Base-by-base conservation (phyloP, 2,329 filamentous ascomycete genomes). In the Furcasterigmium sp. region DNA sequence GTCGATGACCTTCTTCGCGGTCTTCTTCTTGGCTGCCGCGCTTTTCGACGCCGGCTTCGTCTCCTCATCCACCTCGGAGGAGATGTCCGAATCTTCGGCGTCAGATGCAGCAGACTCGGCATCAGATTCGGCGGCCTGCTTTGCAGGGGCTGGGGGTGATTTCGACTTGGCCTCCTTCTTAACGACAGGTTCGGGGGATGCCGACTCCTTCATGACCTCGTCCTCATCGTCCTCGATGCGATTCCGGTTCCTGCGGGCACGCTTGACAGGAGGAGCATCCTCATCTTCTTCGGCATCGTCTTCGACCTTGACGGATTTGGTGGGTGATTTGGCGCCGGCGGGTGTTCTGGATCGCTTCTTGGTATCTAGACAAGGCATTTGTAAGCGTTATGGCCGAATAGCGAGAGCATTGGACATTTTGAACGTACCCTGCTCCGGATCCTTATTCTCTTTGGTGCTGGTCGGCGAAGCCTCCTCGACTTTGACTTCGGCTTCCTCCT, bases 1-100 rank as follows among this genome's bases (percentile, higher is more conserved):
- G 17, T 19, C 30, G 5, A 30, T n/a, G 8, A 30, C 30, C 39
- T 41, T 35, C 38, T 84, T 86, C 8, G 80, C 80, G 60, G 95
- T 90, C 10, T 91, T 78, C 61, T 88, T 87, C 62, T 91, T 80
- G 36, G 87, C 82, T 37, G 82, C 83, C 63, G 94, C 91, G 34
- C 80, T 83, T 39, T 81, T 80, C 37, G 82, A 64, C 51, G 84
- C 81, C 2, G 88, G 82, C 57, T 87, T 87, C 55, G 86, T 73
- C 7, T 75, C 78, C 40, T 72, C 70, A n/a, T 68, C 67, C 20
- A 70, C 70, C 3, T 74, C 73, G n/a, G n/a, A n/a, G n/a, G n/a
- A n/a, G n/a, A n/a, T n/a, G 8, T 61, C 63, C 14, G 67, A 64
- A 17, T 73, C 75, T 44, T 80, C 80, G 7, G 68, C 70, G 25